Evolutionary conservation across 176 grass and related monocot genomes (phyloP).

Genomic region (Cenchrus fungigraminus): DNA sequence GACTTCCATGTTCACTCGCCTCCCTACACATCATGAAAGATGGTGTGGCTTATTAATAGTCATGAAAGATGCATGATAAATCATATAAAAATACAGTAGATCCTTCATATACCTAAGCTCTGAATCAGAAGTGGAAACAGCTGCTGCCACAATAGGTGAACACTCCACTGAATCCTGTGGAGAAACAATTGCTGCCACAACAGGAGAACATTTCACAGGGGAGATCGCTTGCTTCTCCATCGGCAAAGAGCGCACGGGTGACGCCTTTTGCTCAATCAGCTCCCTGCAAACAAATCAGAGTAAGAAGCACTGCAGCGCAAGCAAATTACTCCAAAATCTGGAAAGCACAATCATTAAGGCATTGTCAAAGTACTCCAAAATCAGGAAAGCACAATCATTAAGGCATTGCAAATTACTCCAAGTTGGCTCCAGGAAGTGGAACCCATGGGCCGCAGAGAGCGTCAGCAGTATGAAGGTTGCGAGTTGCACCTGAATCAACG

Average conservation of each 20-base stretch:
- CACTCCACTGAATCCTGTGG: slow-evolving; percentile 10
- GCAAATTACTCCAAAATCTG: background rate
- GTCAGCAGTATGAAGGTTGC: background rate
- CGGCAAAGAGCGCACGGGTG: background rate
- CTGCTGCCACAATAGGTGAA: slow-evolving; percentile 25
- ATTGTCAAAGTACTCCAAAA: background rate
- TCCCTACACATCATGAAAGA: slow-evolving; percentile 56
- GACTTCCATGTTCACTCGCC: slow-evolving; percentile 50
- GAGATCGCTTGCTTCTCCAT: slow-evolving; percentile 36
- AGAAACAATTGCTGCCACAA: background rate
- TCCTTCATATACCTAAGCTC: slow-evolving; percentile 43
- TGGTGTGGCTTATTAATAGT: slow-evolving; percentile 18
- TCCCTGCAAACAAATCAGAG: slow-evolving; percentile 29
- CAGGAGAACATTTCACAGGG: slow-evolving; percentile 25
- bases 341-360: background rate
- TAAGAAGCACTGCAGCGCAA: slow-evolving; percentile 24
- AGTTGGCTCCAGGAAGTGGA: background rate
- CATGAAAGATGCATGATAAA: slow-evolving; percentile 10
- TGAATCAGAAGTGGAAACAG: slow-evolving; percentile 19
- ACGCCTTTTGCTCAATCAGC: slow-evolving; percentile 11
- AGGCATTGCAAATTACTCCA: background rate
- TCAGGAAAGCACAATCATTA: background rate
- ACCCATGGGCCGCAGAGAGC: background rate
- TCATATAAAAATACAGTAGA: background rate
- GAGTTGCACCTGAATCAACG: background rate